Evolutionary conservation across 2,329 filamentous ascomycete species (phyloP), one percentile per base, ranked within the genome.

Genomic region (Ceratocystis cacaofunesta): DNA sequence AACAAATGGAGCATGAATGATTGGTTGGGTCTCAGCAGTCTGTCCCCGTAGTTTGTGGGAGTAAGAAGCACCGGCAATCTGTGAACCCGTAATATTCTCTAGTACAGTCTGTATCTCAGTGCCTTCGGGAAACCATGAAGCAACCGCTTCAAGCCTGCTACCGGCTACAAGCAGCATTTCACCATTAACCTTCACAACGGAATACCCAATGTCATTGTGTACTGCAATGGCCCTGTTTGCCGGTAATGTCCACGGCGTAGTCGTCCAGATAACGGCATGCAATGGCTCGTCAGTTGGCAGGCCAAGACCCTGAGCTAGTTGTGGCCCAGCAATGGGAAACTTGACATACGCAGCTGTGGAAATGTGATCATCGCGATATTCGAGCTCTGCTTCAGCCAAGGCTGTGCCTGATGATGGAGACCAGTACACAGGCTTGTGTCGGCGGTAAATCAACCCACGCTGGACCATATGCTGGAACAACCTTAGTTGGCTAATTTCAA

Each of bases 261-360:
- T 99, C 1, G 94, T 99, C 94, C 94, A 99, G 63, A 97, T 89
- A n/a, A 94, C 81, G n/a, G 88, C 90, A 73, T 82, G 87, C 10
- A 96, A 72, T 4, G 78, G 76, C 3, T 79, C 79, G 62, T 74
- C 73, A 5, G 72, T 73, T 22, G 30, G 12, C n/a, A 63, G 19
- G 2, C 61, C 61, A 2, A 65, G 63, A 5, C 19, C 57, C 52
- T 62, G 15, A 2, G 55, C 30, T 6, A 67, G 46, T 2, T 71
- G 68, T 43, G 72, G 71, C 62, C 78, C 72, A 12, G 84, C 74
- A 32, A 96, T 78, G 0, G 86, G 88, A 71, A 95, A 95, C 67
- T 84, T 86, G 57, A 99, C 82, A 72, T 87, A 92, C n/a, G 89
- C 89, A 1, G 89, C 81, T 15, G 79, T 83, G 2, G 87, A 91